A percentile compares a stretch with the other conserved stretches of the same genome.
These are phyloP conservation scores for Musa schizocarpa DNA, from an alignment of 176 grass and related monocot genomes.

Conservation along the genomic window DNA sequence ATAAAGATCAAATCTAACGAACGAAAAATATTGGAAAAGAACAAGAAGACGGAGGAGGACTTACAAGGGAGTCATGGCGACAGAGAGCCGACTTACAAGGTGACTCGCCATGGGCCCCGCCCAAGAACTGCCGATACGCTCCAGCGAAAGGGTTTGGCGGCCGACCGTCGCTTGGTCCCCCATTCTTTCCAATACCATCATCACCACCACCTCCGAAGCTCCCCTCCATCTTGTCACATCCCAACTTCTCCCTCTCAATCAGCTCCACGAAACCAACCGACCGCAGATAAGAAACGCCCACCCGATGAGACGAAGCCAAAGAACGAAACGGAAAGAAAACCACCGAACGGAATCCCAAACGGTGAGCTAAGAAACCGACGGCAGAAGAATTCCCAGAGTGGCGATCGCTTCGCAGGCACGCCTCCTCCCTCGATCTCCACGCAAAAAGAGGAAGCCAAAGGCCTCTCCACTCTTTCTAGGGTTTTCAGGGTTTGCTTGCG, in stretches of 20 bases:
- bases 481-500: background rate
- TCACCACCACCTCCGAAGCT: conserved; percentile 13
- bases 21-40: background rate
- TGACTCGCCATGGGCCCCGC: conserved; percentile 25
- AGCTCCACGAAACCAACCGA: background rate
- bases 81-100: conserved; percentile 27
- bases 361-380: background rate
- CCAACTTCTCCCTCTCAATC: background rate
- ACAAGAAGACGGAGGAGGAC: conserved; percentile 22
- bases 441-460: background rate
- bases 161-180: conserved; percentile 26
- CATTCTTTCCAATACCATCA: conserved; percentile 5
- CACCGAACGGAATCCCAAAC: background rate
- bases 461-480: background rate
- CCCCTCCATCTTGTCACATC: conserved; percentile 25
- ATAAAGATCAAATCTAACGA: background rate
- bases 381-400: background rate
- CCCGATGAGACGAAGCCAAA: background rate
- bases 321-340: background rate
- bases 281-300: background rate
- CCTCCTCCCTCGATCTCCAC: background rate
- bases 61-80: conserved; percentile 64
- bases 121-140: background rate
- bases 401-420: background rate
- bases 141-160: conserved; percentile 42